Conservation (phyloP, 768 basidiomycete species). For the Tulasnella sp. region DNA sequence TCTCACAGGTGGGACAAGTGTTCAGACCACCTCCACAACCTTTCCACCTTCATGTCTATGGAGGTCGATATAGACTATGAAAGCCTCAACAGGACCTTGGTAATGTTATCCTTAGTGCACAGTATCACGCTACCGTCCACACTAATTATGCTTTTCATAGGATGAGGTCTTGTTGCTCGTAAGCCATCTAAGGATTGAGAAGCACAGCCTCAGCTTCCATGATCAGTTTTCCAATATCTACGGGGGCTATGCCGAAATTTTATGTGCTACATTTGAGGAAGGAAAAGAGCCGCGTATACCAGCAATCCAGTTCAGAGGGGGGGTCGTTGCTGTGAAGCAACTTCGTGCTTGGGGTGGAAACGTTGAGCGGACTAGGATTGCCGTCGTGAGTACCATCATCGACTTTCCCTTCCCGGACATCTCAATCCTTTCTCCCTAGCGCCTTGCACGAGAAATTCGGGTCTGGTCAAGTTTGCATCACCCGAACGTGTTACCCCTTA, state of each 20-base stretch:
- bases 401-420: neutral
- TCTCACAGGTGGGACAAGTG: neutral
- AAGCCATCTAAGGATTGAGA: neutral
- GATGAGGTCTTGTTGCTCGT: neutral
- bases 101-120: neutral
- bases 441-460: constrained; percentile 17
- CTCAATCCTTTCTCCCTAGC: neutral
- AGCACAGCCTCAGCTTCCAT: neutral
- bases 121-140: neutral
- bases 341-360: neutral
- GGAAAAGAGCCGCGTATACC: neutral
- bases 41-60: neutral
- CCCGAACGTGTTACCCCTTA: constrained; percentile 9
- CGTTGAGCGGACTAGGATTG: neutral
- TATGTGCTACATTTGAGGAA: neutral
- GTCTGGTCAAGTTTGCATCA: constrained; percentile 15
- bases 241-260: neutral
- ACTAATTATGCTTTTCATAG: neutral
- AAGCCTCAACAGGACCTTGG: neutral
- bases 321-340: neutral
- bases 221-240: neutral
- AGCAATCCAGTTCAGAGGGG: neutral
- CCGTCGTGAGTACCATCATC: neutral
- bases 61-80: neutral
- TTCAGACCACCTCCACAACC: neutral